Conservation (phyloP, 139 green algal genomes). For the Penium margaritaceum region DNA sequence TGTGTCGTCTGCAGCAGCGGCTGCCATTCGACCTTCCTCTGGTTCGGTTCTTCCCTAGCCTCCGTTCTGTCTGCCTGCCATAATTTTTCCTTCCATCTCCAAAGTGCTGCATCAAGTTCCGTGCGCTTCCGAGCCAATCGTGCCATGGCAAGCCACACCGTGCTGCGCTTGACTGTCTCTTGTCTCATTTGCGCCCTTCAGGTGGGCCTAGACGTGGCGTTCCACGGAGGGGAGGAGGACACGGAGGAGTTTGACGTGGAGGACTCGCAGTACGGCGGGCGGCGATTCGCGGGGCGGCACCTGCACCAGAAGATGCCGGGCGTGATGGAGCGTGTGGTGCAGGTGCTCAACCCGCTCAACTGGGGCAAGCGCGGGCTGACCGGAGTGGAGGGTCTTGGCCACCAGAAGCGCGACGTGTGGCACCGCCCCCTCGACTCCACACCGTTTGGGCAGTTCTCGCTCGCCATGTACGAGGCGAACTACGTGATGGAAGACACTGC, state of each 20-base stretch:
- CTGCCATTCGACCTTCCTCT: no score
- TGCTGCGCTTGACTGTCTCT: no score
- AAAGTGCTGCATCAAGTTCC: no score
- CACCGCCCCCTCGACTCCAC: constrained; percentile 23
- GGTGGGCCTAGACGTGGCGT: constrained; percentile 16
- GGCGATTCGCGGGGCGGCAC: not conserved
- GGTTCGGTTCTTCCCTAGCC: no score
- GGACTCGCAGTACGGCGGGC: not conserved
- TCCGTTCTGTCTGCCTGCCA: no score
- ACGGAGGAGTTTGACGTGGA: constrained; percentile 4
- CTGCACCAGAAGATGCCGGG: constrained; percentile 2
- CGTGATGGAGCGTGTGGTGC: not conserved
- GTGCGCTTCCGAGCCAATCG: no score
- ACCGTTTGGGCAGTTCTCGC: constrained; percentile 20
- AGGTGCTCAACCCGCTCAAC: not conserved
- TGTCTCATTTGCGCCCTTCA: no score
- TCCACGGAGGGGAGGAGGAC: constrained; percentile 6
- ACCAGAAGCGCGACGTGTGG: constrained; percentile 19
- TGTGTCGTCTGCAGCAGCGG: no score
- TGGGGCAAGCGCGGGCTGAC: not conserved
- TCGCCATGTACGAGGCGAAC: constrained; percentile 43
- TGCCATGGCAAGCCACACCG: no score
- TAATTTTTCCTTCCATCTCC: no score
- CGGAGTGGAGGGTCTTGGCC: not conserved
- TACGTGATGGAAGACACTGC: constrained; percentile 37